Evolutionary conservation across 208 protist species (phyloP).

Genomic region (Sergeia podlipaevii): DNA sequence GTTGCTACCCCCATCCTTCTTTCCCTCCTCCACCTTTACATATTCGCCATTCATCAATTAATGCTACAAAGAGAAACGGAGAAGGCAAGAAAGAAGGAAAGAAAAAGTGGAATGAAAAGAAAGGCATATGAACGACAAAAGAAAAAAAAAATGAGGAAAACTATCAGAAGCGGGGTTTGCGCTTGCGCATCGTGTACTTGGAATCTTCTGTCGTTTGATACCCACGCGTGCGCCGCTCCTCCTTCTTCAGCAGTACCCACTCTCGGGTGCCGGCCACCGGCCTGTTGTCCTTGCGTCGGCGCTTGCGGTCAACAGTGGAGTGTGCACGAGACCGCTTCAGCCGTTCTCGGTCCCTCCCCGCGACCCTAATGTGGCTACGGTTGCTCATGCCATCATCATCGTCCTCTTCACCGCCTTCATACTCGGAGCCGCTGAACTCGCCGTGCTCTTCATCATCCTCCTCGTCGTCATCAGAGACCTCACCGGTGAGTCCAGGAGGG

Average conservation of each 20-base stretch:
- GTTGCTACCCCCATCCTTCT: too few relatives aligned
- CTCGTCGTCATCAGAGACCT: slow-evolving; percentile 30
- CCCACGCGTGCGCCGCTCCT: slow-evolving; percentile 88
- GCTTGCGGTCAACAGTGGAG: slow-evolving; percentile 25
- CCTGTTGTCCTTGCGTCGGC: slow-evolving; percentile 62
- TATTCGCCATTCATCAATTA: too few relatives aligned
- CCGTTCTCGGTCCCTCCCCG: slow-evolving; percentile 24
- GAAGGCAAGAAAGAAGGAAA: slow-evolving; percentile 12
- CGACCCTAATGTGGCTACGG: slow-evolving; percentile 38
- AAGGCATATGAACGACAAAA: slow-evolving; percentile 4
- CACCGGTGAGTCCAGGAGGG: slow-evolving; percentile 28
- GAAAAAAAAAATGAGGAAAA: background rate
- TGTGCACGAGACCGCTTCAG: slow-evolving; percentile 39
- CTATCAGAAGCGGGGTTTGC: slow-evolving; percentile 82
- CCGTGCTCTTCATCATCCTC: slow-evolving; percentile 19
- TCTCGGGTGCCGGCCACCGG: slow-evolving; percentile 81
- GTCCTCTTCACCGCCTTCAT: slow-evolving; percentile 18
- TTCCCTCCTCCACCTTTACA: too few relatives aligned
- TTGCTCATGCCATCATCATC: slow-evolving; percentile 10
- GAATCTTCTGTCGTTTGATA: slow-evolving; percentile 86
- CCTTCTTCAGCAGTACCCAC: slow-evolving; percentile 97
- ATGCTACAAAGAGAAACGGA: background rate
- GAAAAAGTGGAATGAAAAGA: background rate
- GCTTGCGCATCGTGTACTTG: slow-evolving; percentile 96
- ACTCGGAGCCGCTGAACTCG: slow-evolving; percentile 6